Percentiles rank a stretch among this genome's conserved stretches.
Conservation (phyloP, 2,329 filamentous ascomycete genomes). For the Ceratocystis albifundus region DNA sequence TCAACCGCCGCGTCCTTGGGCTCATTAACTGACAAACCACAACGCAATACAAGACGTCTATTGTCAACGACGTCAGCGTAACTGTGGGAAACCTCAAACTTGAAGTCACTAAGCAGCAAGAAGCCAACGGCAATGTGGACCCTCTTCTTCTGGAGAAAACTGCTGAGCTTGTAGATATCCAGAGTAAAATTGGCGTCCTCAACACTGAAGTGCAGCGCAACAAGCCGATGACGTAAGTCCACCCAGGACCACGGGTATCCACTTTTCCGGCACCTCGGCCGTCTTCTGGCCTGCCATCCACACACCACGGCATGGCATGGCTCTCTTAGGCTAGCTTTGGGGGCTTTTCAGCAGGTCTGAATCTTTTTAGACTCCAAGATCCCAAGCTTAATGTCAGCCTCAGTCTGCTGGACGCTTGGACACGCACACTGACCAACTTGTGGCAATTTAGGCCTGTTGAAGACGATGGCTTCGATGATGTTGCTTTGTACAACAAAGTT, state of each 20-base stretch:
- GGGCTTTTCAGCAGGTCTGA: neutral
- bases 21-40: too few relatives aligned
- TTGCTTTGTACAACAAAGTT: slow-evolving; percentile 76
- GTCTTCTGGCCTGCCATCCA: too few relatives aligned
- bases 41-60: slow-evolving; percentile 54
- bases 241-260: neutral
- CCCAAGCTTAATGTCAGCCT: too few relatives aligned
- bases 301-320: neutral
- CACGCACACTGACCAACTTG: slow-evolving; percentile 18
- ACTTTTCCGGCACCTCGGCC: neutral
- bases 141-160: slow-evolving; percentile 12
- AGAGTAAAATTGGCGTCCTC: slow-evolving; percentile 77
- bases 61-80: slow-evolving; percentile 88
- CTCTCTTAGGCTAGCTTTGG: neutral
- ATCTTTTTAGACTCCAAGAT: too few relatives aligned
- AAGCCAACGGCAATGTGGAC: slow-evolving; percentile 4
- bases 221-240: slow-evolving; percentile 55
- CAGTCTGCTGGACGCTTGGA: neutral
- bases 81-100: slow-evolving; percentile 50
- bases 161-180: slow-evolving; percentile 34
- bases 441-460: slow-evolving; percentile 48
- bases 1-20: neutral
- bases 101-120: slow-evolving; percentile 42
- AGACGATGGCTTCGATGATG: slow-evolving; percentile 67
- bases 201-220: slow-evolving; percentile 96